Evolutionary conservation across 176 grass and related monocot genomes (phyloP).

Genomic region (Eleusine coracana): DNA sequence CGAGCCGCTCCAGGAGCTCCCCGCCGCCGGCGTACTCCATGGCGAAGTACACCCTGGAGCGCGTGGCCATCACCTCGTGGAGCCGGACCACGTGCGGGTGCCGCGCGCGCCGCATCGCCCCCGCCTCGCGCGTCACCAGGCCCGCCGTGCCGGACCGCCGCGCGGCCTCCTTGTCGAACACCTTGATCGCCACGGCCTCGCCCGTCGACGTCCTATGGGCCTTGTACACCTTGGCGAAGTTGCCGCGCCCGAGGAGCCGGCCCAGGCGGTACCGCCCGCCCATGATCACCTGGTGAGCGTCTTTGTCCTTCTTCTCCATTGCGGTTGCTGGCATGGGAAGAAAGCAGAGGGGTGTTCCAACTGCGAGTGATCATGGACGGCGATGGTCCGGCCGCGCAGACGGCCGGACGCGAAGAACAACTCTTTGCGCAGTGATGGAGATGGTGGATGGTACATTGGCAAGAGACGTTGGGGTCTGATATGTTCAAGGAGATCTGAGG

Average conservation of each 20-base stretch:
- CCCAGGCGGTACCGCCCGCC: conserved; percentile 69
- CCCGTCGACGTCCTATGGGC: conserved; percentile 57
- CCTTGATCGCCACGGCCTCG: conserved; percentile 80
- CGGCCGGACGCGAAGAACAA: neutral
- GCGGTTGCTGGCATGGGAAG: conserved; percentile 10
- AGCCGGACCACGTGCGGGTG: conserved; percentile 82
- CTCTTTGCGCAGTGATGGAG: neutral
- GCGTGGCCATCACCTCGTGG: conserved; percentile 93
- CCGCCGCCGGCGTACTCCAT: conserved; percentile 94
- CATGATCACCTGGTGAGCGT: conserved; percentile 48
- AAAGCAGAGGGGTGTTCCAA: neutral
- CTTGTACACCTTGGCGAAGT: conserved; percentile 87
- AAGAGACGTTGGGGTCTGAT: conserved; percentile 13
- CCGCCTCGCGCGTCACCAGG: conserved; percentile 80
- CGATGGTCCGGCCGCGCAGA: conserved; percentile 16
- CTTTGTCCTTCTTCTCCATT: conserved; percentile 35
- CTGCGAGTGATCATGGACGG: conserved; percentile 40
- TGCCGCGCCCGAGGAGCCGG: conserved; percentile 63
- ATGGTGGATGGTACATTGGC: neutral
- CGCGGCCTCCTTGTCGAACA: conserved; percentile 76
- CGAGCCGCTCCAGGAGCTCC: conserved; percentile 67
- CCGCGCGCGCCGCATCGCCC: conserved; percentile 69
- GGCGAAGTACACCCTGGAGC: conserved; percentile 84
- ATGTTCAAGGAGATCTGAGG: conserved; percentile 26
- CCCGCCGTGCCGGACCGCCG: conserved; percentile 57